A percentile compares a stretch with the other conserved stretches of the same genome.
These are phyloP conservation scores for Dianthus caryophyllus DNA, from an alignment of 148 eudicot species.

Conservation along the genomic window DNA sequence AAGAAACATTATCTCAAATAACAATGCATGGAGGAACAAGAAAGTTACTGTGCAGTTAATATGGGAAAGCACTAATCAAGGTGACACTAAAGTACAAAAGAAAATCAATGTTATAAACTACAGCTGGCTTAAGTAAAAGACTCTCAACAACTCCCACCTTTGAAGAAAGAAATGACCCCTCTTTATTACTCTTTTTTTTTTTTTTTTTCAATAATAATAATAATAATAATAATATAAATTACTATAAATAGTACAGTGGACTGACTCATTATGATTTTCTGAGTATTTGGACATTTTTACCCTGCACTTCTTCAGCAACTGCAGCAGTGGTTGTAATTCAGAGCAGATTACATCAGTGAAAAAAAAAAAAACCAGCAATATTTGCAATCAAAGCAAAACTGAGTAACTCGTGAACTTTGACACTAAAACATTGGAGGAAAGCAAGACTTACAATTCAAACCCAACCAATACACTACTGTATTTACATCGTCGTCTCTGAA, in stretches of 20 bases:
- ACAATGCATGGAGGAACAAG: constrained; percentile 6
- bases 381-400: background rate
- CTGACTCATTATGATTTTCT: constrained; percentile 19
- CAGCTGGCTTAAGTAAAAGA: constrained; percentile 23
- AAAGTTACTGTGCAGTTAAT: background rate
- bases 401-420: constrained; percentile 6
- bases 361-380: constrained; percentile 18
- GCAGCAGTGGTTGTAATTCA: constrained; percentile 12
- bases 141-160: constrained; percentile 23
- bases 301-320: constrained; percentile 12
- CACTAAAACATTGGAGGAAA: background rate
- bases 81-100: constrained; percentile 4
- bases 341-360: constrained; percentile 7
- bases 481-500: constrained; percentile 23
- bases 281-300: constrained; percentile 5
- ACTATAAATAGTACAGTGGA: constrained; percentile 1
- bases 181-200: constrained; percentile 1
- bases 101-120: background rate
- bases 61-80: constrained; percentile 8
- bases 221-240: no score
- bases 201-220: no score
- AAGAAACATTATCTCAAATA: background rate
- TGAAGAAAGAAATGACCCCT: constrained; percentile 7
- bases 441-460: constrained; percentile 13
- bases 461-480: constrained; percentile 29